Evolutionary conservation across 257 asterid species (phyloP).

Genomic region (Gentiana macrophylla): DNA sequence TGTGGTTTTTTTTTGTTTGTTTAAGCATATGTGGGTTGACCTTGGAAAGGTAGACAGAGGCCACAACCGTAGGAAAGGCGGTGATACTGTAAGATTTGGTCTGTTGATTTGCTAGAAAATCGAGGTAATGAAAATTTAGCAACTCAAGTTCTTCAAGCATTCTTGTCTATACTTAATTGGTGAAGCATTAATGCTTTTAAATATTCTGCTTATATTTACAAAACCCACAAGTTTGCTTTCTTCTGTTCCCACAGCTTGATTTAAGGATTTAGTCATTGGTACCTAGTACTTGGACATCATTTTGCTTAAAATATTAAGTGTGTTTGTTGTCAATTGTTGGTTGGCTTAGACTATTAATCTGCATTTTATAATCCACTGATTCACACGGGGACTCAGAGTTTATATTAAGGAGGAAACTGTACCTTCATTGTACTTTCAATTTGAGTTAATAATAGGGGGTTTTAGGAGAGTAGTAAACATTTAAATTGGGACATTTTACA

Average conservation of each 20-base stretch:
- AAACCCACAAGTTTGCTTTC: constrained; percentile 15
- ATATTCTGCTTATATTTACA: constrained; percentile 9
- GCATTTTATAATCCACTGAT: constrained; percentile 22
- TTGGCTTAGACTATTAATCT: background rate
- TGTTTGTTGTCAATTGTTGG: background rate
- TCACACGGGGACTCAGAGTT: constrained; percentile 32
- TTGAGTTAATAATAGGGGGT: constrained; percentile 6
- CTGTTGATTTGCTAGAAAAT: constrained; percentile 29
- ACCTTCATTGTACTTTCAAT: constrained; percentile 10
- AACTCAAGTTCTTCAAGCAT: background rate
- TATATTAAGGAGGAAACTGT: constrained; percentile 15
- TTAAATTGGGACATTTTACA: constrained; percentile 28
- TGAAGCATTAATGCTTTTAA: constrained; percentile 10
- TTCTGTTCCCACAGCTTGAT: constrained; percentile 16
- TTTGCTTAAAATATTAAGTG: background rate
- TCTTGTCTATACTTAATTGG: constrained; percentile 18
- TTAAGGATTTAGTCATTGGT: constrained; percentile 20
- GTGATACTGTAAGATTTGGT: constrained; percentile 49
- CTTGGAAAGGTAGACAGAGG: constrained; percentile 16
- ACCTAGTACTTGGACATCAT: constrained; percentile 28
- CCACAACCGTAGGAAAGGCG: constrained; percentile 61
- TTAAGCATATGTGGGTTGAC: constrained; percentile 20
- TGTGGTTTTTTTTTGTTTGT: constrained; percentile 6
- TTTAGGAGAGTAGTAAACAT: constrained; percentile 11
- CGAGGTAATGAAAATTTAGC: constrained; percentile 18